phyloP scores from a whole-genome alignment of 306 rosid genomes.

The Erythrophleum fordii region DNA sequence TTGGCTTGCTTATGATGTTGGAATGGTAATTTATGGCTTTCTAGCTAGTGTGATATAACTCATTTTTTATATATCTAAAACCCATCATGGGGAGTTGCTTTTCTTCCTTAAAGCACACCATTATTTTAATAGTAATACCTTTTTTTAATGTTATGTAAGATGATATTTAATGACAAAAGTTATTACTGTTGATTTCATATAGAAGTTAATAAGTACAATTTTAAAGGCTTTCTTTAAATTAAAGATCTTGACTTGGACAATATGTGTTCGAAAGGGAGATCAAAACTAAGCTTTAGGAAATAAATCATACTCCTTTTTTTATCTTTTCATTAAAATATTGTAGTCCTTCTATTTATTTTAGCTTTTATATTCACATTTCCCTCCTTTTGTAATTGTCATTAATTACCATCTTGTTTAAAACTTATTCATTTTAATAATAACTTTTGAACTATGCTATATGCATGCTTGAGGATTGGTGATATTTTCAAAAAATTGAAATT shows the following conservation, averaged over 20 bases:
- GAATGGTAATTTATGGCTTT: neutral
- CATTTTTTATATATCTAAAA: slow-evolving; percentile 9
- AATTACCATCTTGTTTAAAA: no score
- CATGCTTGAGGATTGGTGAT: no score
- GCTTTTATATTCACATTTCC: neutral
- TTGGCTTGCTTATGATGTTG: slow-evolving; percentile 12
- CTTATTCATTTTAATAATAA: no score
- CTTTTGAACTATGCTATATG: no score
- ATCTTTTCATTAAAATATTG: neutral
- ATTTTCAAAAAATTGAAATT: no score
- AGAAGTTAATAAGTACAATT: neutral
- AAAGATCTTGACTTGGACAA: neutral
- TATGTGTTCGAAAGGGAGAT: neutral
- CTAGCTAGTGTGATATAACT: neutral
- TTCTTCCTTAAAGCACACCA: neutral
- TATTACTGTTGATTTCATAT: neutral
- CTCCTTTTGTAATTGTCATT: neutral
- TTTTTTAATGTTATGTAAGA: neutral
- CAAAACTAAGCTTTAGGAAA: neutral
- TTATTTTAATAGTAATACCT: no score
- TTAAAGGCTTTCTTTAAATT: neutral
- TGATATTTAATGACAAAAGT: neutral
- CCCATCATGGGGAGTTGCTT: neutral
- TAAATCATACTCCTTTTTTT: neutral
- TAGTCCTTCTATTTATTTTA: neutral